Conservation (phyloP, 306 rosid species). For the Trifolium fragiferum region DNA sequence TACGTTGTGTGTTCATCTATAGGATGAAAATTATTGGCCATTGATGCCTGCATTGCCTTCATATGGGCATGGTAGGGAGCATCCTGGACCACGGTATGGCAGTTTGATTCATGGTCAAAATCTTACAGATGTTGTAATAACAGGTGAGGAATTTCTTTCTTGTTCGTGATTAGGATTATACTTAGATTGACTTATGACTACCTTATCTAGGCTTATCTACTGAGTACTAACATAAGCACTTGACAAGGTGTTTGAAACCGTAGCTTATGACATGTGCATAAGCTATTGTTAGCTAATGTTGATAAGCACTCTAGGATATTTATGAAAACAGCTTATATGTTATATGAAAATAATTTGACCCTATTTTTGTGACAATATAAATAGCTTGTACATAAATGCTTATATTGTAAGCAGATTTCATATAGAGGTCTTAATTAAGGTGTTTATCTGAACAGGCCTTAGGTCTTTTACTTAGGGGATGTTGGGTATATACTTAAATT, state of each 20-base stretch:
- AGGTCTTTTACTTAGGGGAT: not conserved
- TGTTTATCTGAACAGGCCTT: too few species aligned
- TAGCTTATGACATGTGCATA: not conserved
- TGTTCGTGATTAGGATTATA: not conserved
- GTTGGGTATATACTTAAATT: not conserved
- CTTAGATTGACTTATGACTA: not conserved
- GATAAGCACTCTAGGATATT: not conserved
- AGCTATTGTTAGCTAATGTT: not conserved
- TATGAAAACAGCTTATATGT: not conserved
- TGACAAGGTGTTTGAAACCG: not conserved
- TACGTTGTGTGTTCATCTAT: slow-evolving; percentile 39
- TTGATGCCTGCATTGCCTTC: slow-evolving; percentile 96
- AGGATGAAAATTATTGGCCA: slow-evolving; percentile 93
- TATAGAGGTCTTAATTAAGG: not conserved
- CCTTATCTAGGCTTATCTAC: not conserved
- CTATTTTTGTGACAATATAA: too few species aligned
- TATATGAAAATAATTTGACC: not conserved
- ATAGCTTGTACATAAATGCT: not conserved
- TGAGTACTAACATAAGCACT: not conserved
- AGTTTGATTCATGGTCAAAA: slow-evolving; percentile 94
- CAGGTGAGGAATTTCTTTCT: slow-evolving; percentile 57
- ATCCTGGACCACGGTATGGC: slow-evolving; percentile 78
- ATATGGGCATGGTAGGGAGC: slow-evolving; percentile 98
- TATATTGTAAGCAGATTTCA: not conserved
- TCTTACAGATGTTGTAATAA: slow-evolving; percentile 86